These are phyloP conservation scores for Pythium dissotocum DNA, from an alignment of 352 stramenopile genomes.

Conservation along the genomic window DNA sequence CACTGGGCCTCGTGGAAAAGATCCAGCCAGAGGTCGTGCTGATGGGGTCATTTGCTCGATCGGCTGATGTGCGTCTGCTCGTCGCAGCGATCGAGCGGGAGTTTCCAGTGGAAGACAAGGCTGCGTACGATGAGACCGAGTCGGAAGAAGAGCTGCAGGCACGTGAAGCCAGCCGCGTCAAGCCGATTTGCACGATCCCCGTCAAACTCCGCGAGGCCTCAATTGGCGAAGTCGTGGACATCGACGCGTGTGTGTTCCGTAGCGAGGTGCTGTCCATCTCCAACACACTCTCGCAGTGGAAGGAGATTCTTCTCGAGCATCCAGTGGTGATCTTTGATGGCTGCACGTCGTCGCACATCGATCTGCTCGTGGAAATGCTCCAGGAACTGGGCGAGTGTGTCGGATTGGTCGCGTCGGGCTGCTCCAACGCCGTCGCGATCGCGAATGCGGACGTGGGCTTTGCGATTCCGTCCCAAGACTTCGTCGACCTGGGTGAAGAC, in stretches of 20 bases:
- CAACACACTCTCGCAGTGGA: slow-evolving; percentile 56
- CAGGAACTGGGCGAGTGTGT: slow-evolving; percentile 58
- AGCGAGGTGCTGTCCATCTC: slow-evolving; percentile 48
- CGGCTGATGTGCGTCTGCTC: slow-evolving; percentile 43
- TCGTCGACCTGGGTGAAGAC: slow-evolving; percentile 53
- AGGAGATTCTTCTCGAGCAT: slow-evolving; percentile 42
- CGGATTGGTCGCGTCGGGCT: slow-evolving; percentile 43
- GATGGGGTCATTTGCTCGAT: slow-evolving; percentile 44
- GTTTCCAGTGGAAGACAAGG: slow-evolving; percentile 11
- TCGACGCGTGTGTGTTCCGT: slow-evolving; percentile 40
- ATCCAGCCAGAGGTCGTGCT: slow-evolving; percentile 51
- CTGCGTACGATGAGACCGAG: slow-evolving; percentile 21
- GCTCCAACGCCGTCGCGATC: slow-evolving; percentile 46
- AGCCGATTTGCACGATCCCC: slow-evolving; percentile 38
- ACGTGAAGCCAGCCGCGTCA: slow-evolving; percentile 16
- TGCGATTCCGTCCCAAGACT: slow-evolving; percentile 39
- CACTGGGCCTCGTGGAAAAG: slow-evolving; percentile 50
- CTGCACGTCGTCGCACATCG: slow-evolving; percentile 40
- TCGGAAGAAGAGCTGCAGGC: slow-evolving; percentile 18
- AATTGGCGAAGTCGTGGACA: slow-evolving; percentile 34
- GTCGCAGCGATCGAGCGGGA: slow-evolving; percentile 26
- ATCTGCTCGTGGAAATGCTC: slow-evolving; percentile 51
- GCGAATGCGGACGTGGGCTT: slow-evolving; percentile 52
- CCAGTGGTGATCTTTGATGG: slow-evolving; percentile 50
- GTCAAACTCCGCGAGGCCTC: slow-evolving; percentile 41